Conservation (phyloP, 2,329 filamentous ascomycete species). For the Triangularia setosa region DNA sequence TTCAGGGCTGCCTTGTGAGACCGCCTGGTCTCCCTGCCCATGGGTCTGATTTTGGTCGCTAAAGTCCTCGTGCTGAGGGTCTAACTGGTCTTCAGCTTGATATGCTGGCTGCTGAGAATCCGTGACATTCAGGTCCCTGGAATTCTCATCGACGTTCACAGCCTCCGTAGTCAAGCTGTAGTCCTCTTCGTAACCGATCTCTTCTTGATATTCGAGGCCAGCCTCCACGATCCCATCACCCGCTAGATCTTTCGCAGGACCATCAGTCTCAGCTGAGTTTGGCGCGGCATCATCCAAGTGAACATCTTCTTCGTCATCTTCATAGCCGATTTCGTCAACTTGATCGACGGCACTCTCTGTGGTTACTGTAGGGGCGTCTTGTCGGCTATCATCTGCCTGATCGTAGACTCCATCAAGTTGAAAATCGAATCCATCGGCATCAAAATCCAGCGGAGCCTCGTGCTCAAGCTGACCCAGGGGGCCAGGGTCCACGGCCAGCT, state of each 20-base stretch:
- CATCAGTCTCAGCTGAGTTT: neutral
- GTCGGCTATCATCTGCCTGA: slow-evolving; percentile 6
- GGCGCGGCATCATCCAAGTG: neutral
- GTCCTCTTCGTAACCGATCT: slow-evolving; percentile 37
- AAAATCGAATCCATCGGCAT: slow-evolving; percentile 32
- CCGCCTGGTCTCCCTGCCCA: neutral
- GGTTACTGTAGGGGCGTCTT: neutral
- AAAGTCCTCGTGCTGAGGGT: neutral
- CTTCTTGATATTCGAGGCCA: slow-evolving; percentile 29
- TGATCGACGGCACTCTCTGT: neutral
- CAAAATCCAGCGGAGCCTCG: slow-evolving; percentile 22
- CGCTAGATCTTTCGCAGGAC: neutral
- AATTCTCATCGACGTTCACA: neutral
- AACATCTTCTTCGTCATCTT: slow-evolving; percentile 15
- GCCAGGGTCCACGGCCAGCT: slow-evolving; percentile 11
- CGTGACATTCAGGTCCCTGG: neutral
- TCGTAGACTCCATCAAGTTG: slow-evolving; percentile 28
- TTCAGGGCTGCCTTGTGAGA: neutral
- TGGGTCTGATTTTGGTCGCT: neutral
- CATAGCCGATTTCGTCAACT: slow-evolving; percentile 17
- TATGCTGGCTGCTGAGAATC: neutral
- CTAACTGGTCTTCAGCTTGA: neutral
- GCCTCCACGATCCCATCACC: slow-evolving; percentile 4
- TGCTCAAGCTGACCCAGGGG: slow-evolving; percentile 13
- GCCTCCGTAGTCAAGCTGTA: neutral